Evolutionary conservation across 805 yeast species (phyloP), one percentile per base, ranked within the genome.

Genomic region (Candida odintsovae): DNA sequence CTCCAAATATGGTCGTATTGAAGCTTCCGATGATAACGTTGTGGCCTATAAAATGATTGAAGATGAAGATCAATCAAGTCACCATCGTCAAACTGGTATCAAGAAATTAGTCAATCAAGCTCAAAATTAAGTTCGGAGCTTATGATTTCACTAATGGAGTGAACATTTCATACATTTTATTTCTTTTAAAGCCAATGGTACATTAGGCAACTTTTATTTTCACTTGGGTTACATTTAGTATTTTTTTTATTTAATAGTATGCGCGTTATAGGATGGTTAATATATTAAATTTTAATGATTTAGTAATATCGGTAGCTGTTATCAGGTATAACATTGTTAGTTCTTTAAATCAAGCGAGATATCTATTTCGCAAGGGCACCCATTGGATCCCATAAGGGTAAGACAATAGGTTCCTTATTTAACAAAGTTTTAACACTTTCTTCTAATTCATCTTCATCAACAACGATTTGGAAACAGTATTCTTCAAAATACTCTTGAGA

Each of bases 311-410:
- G n/a, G n/a, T n/a, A n/a, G n/a, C n/a, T n/a, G n/a, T n/a, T n/a
- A n/a, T n/a, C n/a, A n/a, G n/a, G n/a, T n/a, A n/a, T n/a, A n/a
- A n/a, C n/a, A n/a, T n/a, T n/a, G n/a, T n/a, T n/a, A n/a, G n/a
- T n/a, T n/a, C n/a, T n/a, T n/a, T n/a, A n/a, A n/a, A n/a, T n/a
- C n/a, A n/a, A n/a, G n/a, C n/a, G 28, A 22, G 23, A 6, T 22
- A 5, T 22, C 23, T 22, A 28, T 13, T 48, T 41, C 6, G 90
- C 90, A 45, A 83, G 64, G 2, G 90, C 86, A 44, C 90, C 90
- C 82, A 82, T 81, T 44, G 90, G 89, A 60, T 83, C 90, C 79
- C 87, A 83, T 11, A 86, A 79, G 42, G 87, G 88, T 33, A 83
- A 69, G n/a, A 74, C 75, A 47, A 78, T 71, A 37, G 83, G 79